A percentile compares a stretch with the other conserved stretches of the same genome.
Conservation (phyloP, 768 basidiomycete species). For the Rhodosporidiobolus sp. region DNA sequence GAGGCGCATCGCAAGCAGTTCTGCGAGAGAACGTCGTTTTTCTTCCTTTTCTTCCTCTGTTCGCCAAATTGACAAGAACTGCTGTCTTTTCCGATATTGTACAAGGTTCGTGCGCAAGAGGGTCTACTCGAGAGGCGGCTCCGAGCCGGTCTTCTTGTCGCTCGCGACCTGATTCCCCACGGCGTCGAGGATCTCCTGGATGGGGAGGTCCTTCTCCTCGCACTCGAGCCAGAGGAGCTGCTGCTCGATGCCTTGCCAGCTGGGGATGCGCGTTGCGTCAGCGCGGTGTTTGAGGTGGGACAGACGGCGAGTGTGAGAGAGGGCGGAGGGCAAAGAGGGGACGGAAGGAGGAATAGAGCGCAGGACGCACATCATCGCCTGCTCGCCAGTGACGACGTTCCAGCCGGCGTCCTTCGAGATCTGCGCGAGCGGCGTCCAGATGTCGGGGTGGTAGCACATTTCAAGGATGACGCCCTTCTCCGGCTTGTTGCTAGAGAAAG, state of each 20-base stretch:
- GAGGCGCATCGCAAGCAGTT: too few species aligned
- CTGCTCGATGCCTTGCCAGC: conserved; percentile 43
- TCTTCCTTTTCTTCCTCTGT: not conserved
- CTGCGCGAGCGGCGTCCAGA: conserved; percentile 36
- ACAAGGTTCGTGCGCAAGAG: too few species aligned
- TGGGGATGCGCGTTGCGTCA: not conserved
- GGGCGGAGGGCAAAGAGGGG: not conserved
- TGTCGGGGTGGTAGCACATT: conserved; percentile 43
- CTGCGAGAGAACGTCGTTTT: too few species aligned
- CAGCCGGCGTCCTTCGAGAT: conserved; percentile 36
- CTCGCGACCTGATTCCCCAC: conserved; percentile 40
- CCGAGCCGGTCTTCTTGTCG: conserved; percentile 37
- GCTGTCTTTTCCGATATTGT: not conserved
- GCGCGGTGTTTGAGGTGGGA: not conserved
- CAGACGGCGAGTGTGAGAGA: not conserved
- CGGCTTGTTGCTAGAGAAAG: conserved; percentile 36
- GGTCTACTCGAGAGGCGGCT: conserved; percentile 33
- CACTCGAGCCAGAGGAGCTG: conserved; percentile 43
- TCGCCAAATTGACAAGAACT: not conserved
- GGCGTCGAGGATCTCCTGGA: conserved; percentile 37
- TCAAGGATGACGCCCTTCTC: conserved; percentile 44
- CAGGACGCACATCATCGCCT: conserved; percentile 39
- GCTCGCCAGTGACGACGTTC: conserved; percentile 42
- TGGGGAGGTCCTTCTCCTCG: conserved; percentile 37
- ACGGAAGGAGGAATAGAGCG: not conserved